phyloP scores from a whole-genome alignment of 495 filamentous ascomycete species.

The Mytilinidion resinicola region DNA sequence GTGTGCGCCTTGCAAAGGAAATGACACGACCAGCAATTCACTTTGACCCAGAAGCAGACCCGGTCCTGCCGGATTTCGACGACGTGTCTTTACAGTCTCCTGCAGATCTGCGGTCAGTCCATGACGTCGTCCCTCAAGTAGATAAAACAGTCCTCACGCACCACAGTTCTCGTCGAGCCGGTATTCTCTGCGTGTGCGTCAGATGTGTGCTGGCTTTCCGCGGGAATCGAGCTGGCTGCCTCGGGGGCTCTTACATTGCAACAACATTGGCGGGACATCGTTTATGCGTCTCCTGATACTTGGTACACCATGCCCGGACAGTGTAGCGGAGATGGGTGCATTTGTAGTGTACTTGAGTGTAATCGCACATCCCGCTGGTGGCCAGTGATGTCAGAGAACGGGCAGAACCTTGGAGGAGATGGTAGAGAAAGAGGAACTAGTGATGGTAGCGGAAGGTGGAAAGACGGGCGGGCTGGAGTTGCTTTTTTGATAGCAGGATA shows the following conservation, averaged over 20 bases:
- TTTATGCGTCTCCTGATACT: conserved; percentile 43
- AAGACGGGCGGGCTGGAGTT: background rate
- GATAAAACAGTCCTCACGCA: conserved; percentile 16
- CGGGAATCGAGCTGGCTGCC: background rate
- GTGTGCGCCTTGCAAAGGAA: background rate
- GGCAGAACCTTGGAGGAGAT: background rate
- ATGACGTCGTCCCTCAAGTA: background rate
- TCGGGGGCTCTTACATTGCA: conserved; percentile 35
- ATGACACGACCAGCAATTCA: background rate
- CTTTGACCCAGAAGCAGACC: background rate
- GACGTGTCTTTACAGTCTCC: conserved; percentile 3
- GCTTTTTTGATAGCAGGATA: conserved; percentile 4
- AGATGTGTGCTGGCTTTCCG: background rate
- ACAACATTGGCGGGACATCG: conserved; percentile 46
- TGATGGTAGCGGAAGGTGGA: background rate
- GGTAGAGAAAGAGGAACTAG: background rate
- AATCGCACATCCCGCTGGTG: conserved; percentile 46
- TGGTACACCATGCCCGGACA: conserved; percentile 49
- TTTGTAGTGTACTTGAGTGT: conserved; percentile 45
- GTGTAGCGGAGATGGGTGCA: conserved; percentile 47
- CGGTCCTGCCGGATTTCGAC: background rate
- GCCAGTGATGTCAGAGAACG: background rate
- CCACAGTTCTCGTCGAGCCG: conserved; percentile 41
- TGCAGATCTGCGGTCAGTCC: background rate
- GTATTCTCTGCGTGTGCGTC: conserved; percentile 32